Conservation (phyloP, 108 stramenopile genomes). For the Nitzschia palea region DNA sequence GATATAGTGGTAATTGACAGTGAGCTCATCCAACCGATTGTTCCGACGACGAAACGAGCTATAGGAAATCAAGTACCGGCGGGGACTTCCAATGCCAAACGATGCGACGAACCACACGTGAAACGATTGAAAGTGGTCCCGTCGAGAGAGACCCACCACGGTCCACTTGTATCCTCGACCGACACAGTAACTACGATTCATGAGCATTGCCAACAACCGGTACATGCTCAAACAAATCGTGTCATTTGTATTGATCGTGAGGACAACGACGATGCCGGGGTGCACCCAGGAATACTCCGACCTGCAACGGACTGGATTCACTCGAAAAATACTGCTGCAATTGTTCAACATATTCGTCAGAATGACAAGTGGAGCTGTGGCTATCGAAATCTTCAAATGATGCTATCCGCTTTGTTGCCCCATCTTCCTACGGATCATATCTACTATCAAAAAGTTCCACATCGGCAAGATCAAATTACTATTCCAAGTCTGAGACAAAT, state of each 20-base stretch:
- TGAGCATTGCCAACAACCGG: not conserved
- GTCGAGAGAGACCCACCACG: too few species aligned
- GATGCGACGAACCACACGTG: too few species aligned
- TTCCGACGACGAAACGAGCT: too few species aligned
- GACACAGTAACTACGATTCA: too few species aligned
- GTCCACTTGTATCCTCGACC: too few species aligned
- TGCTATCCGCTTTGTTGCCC: slow-evolving; percentile 59
- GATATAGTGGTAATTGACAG: too few species aligned
- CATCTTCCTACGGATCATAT: slow-evolving; percentile 36
- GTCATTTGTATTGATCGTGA: not conserved
- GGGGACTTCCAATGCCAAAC: too few species aligned
- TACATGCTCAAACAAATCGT: too few species aligned
- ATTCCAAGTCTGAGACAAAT: slow-evolving; percentile 57
- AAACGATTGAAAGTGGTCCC: too few species aligned
- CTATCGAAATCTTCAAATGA: slow-evolving; percentile 81
- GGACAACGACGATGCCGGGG: not conserved
- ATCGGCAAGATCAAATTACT: slow-evolving; percentile 25
- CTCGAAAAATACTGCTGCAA: not conserved
- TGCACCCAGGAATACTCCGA: not conserved
- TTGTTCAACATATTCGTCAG: slow-evolving; percentile 51
- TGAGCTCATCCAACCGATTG: too few species aligned
- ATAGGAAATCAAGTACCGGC: too few species aligned
- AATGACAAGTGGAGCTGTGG: slow-evolving; percentile 83
- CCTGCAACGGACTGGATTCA: not conserved
- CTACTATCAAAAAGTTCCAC: slow-evolving; percentile 17